Evolutionary conservation across 2,329 filamentous ascomycete genomes (phyloP).

Genomic region (Leptodontidium sp.): DNA sequence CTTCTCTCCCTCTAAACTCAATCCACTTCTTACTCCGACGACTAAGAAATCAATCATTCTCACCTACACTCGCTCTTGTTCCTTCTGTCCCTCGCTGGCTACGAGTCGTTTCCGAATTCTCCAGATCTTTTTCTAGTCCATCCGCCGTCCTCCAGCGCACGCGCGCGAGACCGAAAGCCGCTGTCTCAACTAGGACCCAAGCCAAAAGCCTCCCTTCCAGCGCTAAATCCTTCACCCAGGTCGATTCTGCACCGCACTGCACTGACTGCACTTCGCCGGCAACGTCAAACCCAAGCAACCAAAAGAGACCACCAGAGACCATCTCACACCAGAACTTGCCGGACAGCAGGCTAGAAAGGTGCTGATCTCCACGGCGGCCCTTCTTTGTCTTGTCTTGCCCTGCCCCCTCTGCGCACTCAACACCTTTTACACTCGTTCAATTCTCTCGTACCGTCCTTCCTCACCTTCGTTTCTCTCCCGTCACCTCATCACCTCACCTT

Average conservation of each 20-base stretch:
- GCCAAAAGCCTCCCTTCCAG: neutral
- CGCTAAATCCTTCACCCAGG: slow-evolving; percentile 2
- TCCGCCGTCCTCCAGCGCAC: neutral
- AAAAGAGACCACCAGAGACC: neutral
- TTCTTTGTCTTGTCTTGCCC: neutral
- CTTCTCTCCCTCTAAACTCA: neutral
- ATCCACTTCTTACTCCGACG: neutral
- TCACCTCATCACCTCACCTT: slow-evolving; percentile 20
- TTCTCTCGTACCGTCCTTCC: neutral
- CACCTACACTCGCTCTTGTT: neutral
- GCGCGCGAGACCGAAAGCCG: neutral
- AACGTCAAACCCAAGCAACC: slow-evolving; percentile 1
- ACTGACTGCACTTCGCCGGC: neutral
- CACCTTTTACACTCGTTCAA: neutral
- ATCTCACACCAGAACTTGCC: slow-evolving; percentile 2
- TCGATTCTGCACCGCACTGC: slow-evolving; percentile 1
- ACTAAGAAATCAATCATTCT: neutral
- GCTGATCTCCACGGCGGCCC: slow-evolving; percentile 14
- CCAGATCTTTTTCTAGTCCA: neutral
- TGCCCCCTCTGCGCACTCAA: slow-evolving; percentile 12
- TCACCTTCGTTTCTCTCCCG: slow-evolving; percentile 1
- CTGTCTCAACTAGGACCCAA: neutral
- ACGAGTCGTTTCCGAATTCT: slow-evolving; percentile 4
- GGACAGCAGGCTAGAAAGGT: slow-evolving; percentile 15
- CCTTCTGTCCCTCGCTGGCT: slow-evolving; percentile 1